Conservation (phyloP, 306 rosid species). For the Prunus padus region DNA sequence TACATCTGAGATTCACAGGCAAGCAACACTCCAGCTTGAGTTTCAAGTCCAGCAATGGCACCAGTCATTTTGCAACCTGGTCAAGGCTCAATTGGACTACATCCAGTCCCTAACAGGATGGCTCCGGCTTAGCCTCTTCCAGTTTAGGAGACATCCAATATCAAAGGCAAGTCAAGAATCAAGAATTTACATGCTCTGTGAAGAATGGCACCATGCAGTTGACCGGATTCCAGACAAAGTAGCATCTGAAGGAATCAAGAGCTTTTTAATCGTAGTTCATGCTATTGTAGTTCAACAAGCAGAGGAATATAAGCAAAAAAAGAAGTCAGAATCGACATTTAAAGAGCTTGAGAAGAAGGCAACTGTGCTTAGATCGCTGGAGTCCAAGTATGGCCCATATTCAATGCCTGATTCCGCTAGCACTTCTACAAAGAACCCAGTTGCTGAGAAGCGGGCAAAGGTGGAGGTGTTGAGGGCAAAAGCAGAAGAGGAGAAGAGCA, state of each 20-base stretch:
- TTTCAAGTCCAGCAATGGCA: conserved; percentile 94
- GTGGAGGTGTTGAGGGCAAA: conserved; percentile 61
- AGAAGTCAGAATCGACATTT: conserved; percentile 63
- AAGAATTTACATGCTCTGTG: conserved; percentile 75
- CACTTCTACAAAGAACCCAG: conserved; percentile 41
- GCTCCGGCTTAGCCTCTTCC: conserved; percentile 93
- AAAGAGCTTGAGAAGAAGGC: conserved; percentile 84
- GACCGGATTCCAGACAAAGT: conserved; percentile 87
- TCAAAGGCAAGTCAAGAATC: conserved; percentile 62
- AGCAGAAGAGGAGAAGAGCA: conserved; percentile 83
- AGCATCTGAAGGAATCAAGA: conserved; percentile 92
- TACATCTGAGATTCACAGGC: conserved; percentile 85
- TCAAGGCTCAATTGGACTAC: conserved; percentile 77
- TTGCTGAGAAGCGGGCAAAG: conserved; percentile 64
- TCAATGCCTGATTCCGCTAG: conserved; percentile 47
- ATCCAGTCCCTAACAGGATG: conserved; percentile 83
- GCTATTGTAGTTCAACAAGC: conserved; percentile 89
- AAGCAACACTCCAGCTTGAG: conserved; percentile 89
- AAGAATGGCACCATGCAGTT: conserved; percentile 80
- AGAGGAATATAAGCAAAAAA: conserved; percentile 74
- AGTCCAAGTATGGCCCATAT: conserved; percentile 70
- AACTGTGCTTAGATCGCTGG: conserved; percentile 63
- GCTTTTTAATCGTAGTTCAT: conserved; percentile 75
- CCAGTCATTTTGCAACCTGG: conserved; percentile 75
- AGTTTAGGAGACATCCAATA: conserved; percentile 54